Evolutionary conservation across 345 rosid genomes (phyloP).

Genomic region (Salix koriyanagi): DNA sequence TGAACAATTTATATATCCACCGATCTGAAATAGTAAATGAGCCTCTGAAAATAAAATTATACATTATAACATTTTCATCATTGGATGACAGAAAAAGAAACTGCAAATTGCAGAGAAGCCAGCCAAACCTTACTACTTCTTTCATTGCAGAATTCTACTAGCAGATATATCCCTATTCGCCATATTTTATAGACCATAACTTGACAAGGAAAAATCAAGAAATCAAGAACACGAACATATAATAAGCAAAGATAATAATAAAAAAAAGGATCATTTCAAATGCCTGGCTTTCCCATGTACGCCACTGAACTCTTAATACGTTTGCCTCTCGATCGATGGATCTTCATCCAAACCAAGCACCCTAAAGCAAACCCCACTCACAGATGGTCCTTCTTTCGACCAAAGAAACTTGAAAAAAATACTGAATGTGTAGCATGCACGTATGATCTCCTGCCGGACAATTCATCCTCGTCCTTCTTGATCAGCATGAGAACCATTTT

Average conservation of each 20-base stretch:
- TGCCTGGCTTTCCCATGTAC: conserved; percentile 72
- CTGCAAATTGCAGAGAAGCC: background rate
- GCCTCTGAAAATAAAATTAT: too few relatives aligned
- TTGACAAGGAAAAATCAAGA: background rate
- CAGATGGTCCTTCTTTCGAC: background rate
- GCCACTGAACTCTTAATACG: conserved; percentile 24
- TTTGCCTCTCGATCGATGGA: background rate
- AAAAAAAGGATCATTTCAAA: conserved; percentile 4
- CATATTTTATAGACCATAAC: background rate
- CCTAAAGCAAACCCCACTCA: background rate
- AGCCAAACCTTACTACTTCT: background rate
- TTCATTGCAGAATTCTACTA: background rate
- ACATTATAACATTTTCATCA: too few relatives aligned
- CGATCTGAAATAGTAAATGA: background rate
- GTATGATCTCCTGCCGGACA: background rate
- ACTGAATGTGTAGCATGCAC: background rate
- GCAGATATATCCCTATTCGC: background rate
- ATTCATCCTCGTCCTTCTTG: conserved; percentile 2
- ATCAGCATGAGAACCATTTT: background rate
- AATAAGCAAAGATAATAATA: background rate
- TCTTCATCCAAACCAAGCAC: conserved; percentile 8
- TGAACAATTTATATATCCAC: background rate
- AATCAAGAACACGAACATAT: background rate
- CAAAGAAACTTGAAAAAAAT: background rate
- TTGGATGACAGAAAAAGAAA: background rate